Percentiles rank a stretch among this genome's conserved stretches.
phyloP scores from a whole-genome alignment of 2,329 filamentous ascomycete genomes.

The Aspergillus jensenii region DNA sequence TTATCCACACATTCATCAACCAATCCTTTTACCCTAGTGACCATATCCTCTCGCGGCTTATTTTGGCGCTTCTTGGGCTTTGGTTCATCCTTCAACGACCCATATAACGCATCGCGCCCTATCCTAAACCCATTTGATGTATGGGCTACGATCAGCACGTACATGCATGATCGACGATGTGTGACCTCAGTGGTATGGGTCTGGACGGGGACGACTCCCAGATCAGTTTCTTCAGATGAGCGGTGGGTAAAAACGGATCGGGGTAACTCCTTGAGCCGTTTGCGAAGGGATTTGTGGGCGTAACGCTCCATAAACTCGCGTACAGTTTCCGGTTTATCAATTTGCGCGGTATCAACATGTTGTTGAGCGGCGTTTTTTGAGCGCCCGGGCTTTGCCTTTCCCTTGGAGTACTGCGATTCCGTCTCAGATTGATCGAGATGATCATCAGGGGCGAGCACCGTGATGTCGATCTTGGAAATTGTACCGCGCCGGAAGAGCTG shows the following conservation, averaged over 20 bases:
- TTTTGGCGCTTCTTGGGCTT: background rate
- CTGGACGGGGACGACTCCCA: slow-evolving; percentile 21
- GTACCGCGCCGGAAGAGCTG: slow-evolving; percentile 26
- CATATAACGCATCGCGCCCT: slow-evolving; percentile 53
- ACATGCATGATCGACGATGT: slow-evolving; percentile 46
- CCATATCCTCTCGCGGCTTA: background rate
- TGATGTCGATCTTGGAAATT: slow-evolving; percentile 39
- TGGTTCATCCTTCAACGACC: slow-evolving; percentile 16
- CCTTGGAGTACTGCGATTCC: background rate
- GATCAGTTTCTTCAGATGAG: background rate
- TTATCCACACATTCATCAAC: slow-evolving; percentile 46
- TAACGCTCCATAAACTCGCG: slow-evolving; percentile 27
- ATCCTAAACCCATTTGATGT: slow-evolving; percentile 49
- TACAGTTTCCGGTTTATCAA: slow-evolving; percentile 14
- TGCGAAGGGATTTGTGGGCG: slow-evolving; percentile 17
- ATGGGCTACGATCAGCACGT: slow-evolving; percentile 57
- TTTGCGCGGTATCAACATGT: background rate
- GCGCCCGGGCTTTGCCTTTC: background rate
- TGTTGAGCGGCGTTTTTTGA: background rate
- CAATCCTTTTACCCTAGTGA: slow-evolving; percentile 34
- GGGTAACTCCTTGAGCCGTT: slow-evolving; percentile 17
- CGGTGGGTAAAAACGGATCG: slow-evolving; percentile 11
- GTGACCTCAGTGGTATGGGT: slow-evolving; percentile 44
- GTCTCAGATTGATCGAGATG: background rate
- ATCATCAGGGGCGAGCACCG: slow-evolving; percentile 38